These are phyloP conservation scores for Carpinus fangiana DNA, from an alignment of 306 rosid species.

Conservation along the genomic window DNA sequence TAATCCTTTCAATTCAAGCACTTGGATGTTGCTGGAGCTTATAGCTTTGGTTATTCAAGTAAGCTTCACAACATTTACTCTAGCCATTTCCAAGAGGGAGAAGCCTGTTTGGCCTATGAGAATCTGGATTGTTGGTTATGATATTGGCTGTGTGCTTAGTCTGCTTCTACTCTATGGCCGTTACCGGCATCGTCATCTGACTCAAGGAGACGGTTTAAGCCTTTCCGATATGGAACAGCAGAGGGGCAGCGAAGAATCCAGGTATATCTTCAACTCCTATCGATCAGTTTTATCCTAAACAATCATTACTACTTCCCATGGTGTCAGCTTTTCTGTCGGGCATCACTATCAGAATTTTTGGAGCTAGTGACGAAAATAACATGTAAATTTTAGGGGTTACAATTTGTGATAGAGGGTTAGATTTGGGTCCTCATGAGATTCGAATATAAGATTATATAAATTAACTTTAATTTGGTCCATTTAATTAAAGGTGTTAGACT, in stretches of 20 bases:
- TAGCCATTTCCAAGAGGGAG: constrained; percentile 70
- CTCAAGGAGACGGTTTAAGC: constrained; percentile 53
- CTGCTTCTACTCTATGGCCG: constrained; percentile 80
- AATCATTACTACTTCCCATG: not conserved
- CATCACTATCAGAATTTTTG: not conserved
- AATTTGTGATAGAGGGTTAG: no score
- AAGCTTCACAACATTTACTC: constrained; percentile 47
- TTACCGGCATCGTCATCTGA: constrained; percentile 46
- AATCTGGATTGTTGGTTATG: constrained; percentile 84
- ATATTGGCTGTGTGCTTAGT: constrained; percentile 76
- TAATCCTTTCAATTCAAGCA: constrained; percentile 78
- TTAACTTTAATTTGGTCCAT: no score
- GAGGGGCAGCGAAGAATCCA: constrained; percentile 68
- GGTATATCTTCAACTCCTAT: constrained; percentile 49
- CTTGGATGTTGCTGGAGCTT: constrained; percentile 86
- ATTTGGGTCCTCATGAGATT: no score
- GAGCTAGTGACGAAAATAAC: constrained; percentile 7
- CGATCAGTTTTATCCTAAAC: not conserved
- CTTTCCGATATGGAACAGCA: constrained; percentile 73
- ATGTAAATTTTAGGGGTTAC: not conserved
- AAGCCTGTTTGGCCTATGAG: constrained; percentile 99
- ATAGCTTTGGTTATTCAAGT: constrained; percentile 69
- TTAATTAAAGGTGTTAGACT: no score
- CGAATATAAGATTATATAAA: no score
- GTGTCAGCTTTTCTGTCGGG: not conserved